These are phyloP conservation scores for Saccharomycopsis hybrid DNA, from an alignment of 1,139 yeast species.

Conservation along the genomic window DNA sequence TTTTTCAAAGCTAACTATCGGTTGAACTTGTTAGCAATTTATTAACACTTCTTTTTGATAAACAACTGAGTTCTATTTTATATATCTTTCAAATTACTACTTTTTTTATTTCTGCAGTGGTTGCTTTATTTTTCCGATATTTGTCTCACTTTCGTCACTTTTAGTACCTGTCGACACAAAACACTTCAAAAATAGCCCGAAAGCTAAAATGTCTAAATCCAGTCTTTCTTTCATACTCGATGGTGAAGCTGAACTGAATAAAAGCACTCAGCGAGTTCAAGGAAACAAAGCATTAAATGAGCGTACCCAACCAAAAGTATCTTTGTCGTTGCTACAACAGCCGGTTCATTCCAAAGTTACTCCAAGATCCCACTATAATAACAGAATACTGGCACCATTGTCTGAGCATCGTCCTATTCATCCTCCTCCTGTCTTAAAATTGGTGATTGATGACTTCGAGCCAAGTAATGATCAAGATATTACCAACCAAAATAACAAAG, in stretches of 20 bases:
- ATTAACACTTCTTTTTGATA: no score
- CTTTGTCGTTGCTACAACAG: conserved; percentile 25
- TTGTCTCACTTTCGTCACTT: no score
- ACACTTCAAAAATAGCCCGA: no score
- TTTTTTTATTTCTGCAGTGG: no score
- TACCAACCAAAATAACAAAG: no score
- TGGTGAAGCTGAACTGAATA: background rate
- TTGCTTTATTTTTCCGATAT: no score
- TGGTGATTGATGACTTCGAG: conserved; percentile 21
- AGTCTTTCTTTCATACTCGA: conserved; percentile 16
- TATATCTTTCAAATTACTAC: no score
- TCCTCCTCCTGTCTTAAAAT: conserved; percentile 28
- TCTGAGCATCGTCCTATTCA: conserved; percentile 29
- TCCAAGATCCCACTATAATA: conserved; percentile 21
- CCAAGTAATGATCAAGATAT: conserved; percentile 1
- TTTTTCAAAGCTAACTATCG: no score
- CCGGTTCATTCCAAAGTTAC: conserved; percentile 28
- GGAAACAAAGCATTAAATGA: background rate
- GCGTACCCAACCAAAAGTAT: conserved; percentile 16
- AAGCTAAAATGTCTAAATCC: conserved; percentile 21
- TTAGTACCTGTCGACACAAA: no score
- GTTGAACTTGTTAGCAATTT: no score
- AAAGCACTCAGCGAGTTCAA: no score
- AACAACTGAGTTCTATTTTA: no score
- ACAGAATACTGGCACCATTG: conserved; percentile 24